Evolutionary conservation across 2,329 filamentous ascomycete species (phyloP).

Genomic region (Aspergillus novofumigatus): DNA sequence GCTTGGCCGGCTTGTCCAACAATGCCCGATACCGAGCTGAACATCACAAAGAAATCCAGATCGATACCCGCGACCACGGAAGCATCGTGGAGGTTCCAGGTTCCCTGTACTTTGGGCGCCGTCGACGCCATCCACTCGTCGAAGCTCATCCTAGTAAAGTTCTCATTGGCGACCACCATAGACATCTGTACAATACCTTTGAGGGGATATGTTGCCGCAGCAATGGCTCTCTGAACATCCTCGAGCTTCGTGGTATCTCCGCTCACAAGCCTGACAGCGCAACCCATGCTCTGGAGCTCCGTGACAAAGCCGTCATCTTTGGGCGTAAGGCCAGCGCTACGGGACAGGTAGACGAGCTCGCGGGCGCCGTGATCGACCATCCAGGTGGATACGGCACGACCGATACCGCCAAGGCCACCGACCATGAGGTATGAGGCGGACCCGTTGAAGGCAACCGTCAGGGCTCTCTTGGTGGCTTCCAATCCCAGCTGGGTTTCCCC

Average conservation of each 20-base stretch:
- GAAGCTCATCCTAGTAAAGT: conserved; percentile 26
- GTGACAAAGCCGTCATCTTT: conserved; percentile 1
- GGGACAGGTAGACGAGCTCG: conserved; percentile 6
- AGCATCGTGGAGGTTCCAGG: conserved; percentile 26
- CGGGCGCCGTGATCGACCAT: conserved; percentile 12
- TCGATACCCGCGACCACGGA: neutral
- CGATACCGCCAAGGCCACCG: conserved; percentile 12
- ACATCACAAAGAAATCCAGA: conserved; percentile 43
- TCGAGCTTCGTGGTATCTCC: conserved; percentile 4
- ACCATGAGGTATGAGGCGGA: conserved; percentile 11
- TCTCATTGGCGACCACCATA: neutral
- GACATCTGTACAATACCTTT: conserved; percentile 17
- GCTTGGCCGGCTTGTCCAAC: conserved; percentile 27
- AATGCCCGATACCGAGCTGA: conserved; percentile 33
- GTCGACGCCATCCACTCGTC: conserved; percentile 26
- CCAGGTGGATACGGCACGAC: conserved; percentile 8
- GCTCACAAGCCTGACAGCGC: neutral
- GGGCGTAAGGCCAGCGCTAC: neutral
- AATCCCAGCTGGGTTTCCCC: conserved; percentile 5
- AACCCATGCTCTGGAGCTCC: conserved; percentile 3
- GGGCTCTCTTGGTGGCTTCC: neutral
- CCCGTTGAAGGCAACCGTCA: neutral
- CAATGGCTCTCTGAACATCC: conserved; percentile 4
- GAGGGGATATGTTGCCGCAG: neutral
- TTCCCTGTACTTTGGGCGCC: conserved; percentile 27